Evolutionary conservation across 306 rosid genomes (phyloP).

Genomic region (Castanea crenata): DNA sequence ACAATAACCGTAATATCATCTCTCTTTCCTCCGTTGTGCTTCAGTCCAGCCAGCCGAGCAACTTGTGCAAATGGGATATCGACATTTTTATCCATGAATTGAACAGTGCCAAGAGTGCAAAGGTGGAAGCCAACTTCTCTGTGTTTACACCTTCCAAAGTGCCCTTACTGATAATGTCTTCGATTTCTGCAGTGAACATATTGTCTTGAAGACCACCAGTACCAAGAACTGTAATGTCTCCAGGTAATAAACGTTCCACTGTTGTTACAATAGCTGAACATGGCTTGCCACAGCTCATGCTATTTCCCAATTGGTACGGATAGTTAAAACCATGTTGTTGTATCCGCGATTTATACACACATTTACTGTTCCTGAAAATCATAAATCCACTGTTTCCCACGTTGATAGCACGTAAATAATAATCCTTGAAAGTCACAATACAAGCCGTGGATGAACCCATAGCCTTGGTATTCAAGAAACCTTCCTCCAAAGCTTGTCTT

Average conservation of each 20-base stretch:
- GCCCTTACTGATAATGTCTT: not conserved
- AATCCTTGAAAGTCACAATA: not conserved
- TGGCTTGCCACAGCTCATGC: not conserved
- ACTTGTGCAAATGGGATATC: not conserved
- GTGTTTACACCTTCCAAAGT: not conserved
- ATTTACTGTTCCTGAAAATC: conserved; percentile 17
- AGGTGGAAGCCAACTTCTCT: not conserved
- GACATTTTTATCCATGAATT: not conserved
- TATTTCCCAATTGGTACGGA: conserved; percentile 13
- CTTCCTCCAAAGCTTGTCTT: not conserved
- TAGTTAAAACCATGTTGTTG: conserved; percentile 3
- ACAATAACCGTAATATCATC: not conserved
- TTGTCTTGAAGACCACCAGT: not conserved
- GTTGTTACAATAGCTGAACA: not conserved
- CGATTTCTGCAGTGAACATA: not conserved
- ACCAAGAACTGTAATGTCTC: not conserved
- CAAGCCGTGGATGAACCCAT: conserved; percentile 32
- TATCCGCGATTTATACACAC: not conserved
- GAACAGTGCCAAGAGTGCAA: not conserved
- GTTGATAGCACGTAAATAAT: not conserved
- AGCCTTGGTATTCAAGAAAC: not conserved
- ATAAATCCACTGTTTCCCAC: conserved; percentile 31
- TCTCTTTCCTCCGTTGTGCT: not conserved
- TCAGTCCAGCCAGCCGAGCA: not conserved
- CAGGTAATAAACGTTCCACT: not conserved